These are phyloP conservation scores for Pontederia crassipes DNA, from an alignment of 176 grass and related monocot genomes.

Conservation along the genomic window DNA sequence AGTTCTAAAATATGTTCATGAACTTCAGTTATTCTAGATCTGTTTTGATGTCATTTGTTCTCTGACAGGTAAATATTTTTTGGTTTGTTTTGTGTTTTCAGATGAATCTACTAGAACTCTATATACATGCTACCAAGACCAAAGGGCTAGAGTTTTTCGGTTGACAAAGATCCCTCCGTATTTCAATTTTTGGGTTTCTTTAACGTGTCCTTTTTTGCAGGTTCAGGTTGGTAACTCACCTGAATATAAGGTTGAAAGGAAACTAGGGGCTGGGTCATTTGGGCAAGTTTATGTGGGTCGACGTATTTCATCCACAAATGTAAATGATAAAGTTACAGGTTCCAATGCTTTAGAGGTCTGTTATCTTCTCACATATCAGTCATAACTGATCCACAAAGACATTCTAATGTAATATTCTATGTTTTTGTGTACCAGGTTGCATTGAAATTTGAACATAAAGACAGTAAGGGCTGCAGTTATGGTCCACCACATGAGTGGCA, in stretches of 20 bases:
- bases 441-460: slow-evolving; percentile 88
- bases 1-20: too few species aligned
- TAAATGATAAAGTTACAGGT: slow-evolving; percentile 23
- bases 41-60: too few species aligned
- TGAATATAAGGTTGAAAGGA: slow-evolving; percentile 62
- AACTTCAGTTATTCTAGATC: too few species aligned
- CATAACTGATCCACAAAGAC: neutral
- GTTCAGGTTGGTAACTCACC: slow-evolving; percentile 79
- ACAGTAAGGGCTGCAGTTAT: slow-evolving; percentile 78
- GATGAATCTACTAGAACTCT: too few species aligned
- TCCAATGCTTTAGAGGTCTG: slow-evolving; percentile 59
- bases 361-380: neutral
- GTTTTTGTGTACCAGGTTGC: slow-evolving; percentile 46
- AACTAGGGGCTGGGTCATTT: slow-evolving; percentile 87
- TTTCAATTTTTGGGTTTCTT: too few species aligned
- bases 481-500: slow-evolving; percentile 87
- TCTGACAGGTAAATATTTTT: too few species aligned
- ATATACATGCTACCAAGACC: too few species aligned
- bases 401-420: too few species aligned
- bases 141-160: too few species aligned
- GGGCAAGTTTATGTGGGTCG: slow-evolving; percentile 89
- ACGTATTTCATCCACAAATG: slow-evolving; percentile 31
- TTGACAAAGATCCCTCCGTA: too few species aligned
- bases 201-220: slow-evolving; percentile 24
- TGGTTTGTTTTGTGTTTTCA: too few species aligned